A percentile compares a stretch with the other conserved stretches of the same genome.
These are phyloP conservation scores for Melaleuca alternifolia DNA, from an alignment of 345 rosid genomes.

Conservation along the genomic window DNA sequence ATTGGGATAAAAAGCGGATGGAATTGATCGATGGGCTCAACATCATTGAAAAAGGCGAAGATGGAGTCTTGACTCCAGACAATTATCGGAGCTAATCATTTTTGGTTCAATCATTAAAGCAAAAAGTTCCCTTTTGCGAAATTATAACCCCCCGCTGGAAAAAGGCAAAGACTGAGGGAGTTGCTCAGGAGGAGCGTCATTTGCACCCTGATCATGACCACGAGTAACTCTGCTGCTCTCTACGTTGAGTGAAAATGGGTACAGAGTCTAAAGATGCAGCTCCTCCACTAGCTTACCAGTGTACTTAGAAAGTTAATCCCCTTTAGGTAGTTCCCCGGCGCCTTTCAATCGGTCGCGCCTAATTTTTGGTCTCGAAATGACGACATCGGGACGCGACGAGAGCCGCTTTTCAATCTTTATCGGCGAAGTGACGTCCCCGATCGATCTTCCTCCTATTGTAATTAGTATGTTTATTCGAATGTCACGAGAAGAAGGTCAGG, in stretches of 20 bases:
- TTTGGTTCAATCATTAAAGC: not conserved
- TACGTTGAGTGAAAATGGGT: not conserved
- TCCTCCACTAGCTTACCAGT: not conserved
- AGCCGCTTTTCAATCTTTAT: too few species aligned
- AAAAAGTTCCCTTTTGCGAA: not conserved
- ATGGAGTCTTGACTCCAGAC: not conserved
- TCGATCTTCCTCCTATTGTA: not conserved
- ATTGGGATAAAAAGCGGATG: not conserved
- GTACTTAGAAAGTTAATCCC: not conserved
- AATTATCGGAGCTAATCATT: not conserved
- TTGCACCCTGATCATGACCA: not conserved
- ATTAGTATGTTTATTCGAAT: fast-evolving
- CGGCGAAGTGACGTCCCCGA: not conserved
- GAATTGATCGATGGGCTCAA: not conserved
- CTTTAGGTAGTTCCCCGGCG: not conserved
- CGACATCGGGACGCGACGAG: too few species aligned
- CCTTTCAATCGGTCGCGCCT: too few species aligned
- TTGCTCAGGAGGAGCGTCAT: not conserved
- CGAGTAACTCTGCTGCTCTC: not conserved
- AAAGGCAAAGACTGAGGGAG: not conserved
- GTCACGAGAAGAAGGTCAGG: fast-evolving
- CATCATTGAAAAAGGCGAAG: not conserved
- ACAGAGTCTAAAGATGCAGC: not conserved
- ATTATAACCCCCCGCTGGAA: not conserved
- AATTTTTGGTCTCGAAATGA: too few species aligned